These are phyloP conservation scores for Russula compacta DNA, from an alignment of 768 basidiomycete genomes.

Conservation along the genomic window DNA sequence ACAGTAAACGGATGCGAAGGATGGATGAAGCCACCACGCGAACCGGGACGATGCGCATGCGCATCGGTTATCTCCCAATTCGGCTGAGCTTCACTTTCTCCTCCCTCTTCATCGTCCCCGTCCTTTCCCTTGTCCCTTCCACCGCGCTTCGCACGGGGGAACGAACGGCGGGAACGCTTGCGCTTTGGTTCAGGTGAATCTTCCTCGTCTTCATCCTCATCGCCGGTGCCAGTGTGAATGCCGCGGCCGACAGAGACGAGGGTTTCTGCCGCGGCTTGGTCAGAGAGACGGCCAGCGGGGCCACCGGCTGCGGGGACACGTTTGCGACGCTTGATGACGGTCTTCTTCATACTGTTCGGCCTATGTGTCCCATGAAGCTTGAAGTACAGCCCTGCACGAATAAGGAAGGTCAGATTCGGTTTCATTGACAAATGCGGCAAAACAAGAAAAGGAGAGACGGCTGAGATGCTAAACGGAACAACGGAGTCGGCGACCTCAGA, in stretches of 20 bases:
- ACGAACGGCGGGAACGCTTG: slow-evolving; percentile 41
- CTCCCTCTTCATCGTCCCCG: slow-evolving; percentile 22
- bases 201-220: slow-evolving; percentile 38
- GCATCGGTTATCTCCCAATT: slow-evolving; percentile 13
- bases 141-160: slow-evolving; percentile 21
- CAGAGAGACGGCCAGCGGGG: slow-evolving; percentile 48
- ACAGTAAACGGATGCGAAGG: slow-evolving; percentile 15
- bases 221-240: slow-evolving; percentile 32
- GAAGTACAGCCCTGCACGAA: slow-evolving; percentile 79
- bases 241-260: slow-evolving; percentile 73
- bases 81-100: slow-evolving; percentile 17
- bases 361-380: slow-evolving; percentile 96
- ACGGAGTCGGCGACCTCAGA: neutral
- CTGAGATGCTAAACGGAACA: neutral
- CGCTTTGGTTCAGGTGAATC: slow-evolving; percentile 39
- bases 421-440: neutral
- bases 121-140: slow-evolving; percentile 22
- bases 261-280: slow-evolving; percentile 84
- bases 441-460: neutral
- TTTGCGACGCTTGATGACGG: slow-evolving; percentile 96
- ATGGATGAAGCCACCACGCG: slow-evolving; percentile 13
- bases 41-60: slow-evolving; percentile 6
- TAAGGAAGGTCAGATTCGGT: slow-evolving; percentile 19
- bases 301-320: slow-evolving; percentile 81
- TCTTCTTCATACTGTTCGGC: slow-evolving; percentile 98